Evolutionary conservation across 495 filamentous ascomycete species (phyloP).

Genomic region (Trichoderma asperelloides): DNA sequence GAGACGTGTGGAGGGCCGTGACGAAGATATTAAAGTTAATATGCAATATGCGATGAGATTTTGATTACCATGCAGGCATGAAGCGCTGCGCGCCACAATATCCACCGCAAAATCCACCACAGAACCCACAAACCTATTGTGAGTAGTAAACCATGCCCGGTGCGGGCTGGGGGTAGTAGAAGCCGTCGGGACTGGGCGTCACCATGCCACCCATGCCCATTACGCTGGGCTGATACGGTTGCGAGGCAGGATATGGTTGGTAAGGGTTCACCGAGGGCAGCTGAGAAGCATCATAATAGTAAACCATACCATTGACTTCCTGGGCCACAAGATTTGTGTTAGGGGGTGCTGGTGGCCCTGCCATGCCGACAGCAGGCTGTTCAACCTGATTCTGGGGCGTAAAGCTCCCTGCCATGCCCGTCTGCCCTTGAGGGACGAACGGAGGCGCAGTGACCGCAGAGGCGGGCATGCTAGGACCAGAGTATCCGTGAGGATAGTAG

Average conservation of each 20-base stretch:
- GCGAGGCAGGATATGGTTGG: slow-evolving; percentile 40
- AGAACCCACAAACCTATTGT: slow-evolving; percentile 29
- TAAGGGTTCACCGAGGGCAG: slow-evolving; percentile 46
- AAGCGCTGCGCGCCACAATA: no score
- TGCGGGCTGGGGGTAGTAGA: slow-evolving; percentile 61
- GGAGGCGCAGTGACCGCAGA: slow-evolving; percentile 41
- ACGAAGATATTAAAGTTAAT: not conserved
- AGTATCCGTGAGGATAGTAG: slow-evolving; percentile 48
- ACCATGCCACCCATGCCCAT: slow-evolving; percentile 76
- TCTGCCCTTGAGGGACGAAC: slow-evolving; percentile 48
- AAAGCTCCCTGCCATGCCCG: slow-evolving; percentile 40
- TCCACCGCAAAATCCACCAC: not conserved
- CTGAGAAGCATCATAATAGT: slow-evolving; percentile 79
- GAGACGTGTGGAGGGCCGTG: not conserved
- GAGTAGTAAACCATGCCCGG: slow-evolving; percentile 60
- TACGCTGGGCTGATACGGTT: slow-evolving; percentile 46
- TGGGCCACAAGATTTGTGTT: slow-evolving; percentile 72
- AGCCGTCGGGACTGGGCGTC: slow-evolving; percentile 57
- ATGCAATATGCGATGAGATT: not conserved
- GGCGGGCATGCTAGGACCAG: slow-evolving; percentile 40
- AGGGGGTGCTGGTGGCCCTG: slow-evolving; percentile 21
- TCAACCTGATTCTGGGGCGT: slow-evolving; percentile 31
- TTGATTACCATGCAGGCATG: not conserved
- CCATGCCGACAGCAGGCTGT: slow-evolving; percentile 8
- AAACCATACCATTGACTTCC: slow-evolving; percentile 89